Percentiles rank a stretch among this genome's conserved stretches.
These are phyloP conservation scores for Globisporangium ultimum DNA, from an alignment of 352 stramenopile genomes.

Conservation along the genomic window DNA sequence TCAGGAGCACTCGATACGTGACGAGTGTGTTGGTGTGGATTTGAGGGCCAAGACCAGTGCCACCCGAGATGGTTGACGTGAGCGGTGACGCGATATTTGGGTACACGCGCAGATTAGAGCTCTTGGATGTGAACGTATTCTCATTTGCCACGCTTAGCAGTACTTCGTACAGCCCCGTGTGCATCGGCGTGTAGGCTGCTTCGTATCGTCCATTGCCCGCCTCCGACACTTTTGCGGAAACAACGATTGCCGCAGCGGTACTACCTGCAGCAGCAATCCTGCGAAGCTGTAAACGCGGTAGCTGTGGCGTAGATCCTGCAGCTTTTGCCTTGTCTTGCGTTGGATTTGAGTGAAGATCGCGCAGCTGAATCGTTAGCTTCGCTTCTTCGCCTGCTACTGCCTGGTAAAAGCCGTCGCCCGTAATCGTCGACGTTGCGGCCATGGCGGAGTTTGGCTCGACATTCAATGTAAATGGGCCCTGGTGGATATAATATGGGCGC, in stretches of 20 bases:
- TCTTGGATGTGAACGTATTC: constrained; percentile 25
- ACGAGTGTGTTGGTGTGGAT: constrained; percentile 20
- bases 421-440: constrained; percentile 26
- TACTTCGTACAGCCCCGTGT: constrained; percentile 30
- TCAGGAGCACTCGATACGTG: constrained; percentile 33
- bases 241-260: constrained; percentile 5
- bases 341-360: constrained; percentile 30
- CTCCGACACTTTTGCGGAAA: constrained; percentile 1
- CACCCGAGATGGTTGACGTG: constrained; percentile 27
- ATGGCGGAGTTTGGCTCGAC: constrained; percentile 33
- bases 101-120: constrained; percentile 18
- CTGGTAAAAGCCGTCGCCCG: constrained; percentile 26
- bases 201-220: constrained; percentile 14
- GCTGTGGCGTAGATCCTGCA: constrained; percentile 8
- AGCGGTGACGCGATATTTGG: constrained; percentile 27
- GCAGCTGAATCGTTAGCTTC: constrained; percentile 34
- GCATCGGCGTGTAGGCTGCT: constrained; percentile 25
- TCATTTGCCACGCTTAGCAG: constrained; percentile 30
- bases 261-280: background rate
- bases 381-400: constrained; percentile 31
- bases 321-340: constrained; percentile 9
- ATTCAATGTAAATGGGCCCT: constrained; percentile 41
- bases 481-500: constrained; percentile 29
- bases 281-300: constrained; percentile 2
- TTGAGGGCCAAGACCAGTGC: constrained; percentile 24